Evolutionary conservation across 2,329 filamentous ascomycete genomes (phyloP).

Genomic region (Arthrobotrys conoides): DNA sequence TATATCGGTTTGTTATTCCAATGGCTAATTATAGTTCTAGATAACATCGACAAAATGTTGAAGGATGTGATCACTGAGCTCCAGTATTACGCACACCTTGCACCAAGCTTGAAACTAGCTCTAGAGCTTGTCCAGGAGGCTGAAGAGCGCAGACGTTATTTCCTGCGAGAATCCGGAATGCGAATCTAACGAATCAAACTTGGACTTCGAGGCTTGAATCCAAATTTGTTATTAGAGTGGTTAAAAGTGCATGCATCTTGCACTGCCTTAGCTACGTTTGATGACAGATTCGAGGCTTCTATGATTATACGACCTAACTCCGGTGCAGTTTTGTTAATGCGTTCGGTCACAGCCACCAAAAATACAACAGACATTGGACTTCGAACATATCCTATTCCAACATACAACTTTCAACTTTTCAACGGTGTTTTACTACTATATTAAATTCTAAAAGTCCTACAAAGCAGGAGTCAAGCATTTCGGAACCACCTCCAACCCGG

Average conservation of each 20-base stretch:
- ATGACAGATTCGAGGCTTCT: not conserved
- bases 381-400: not conserved
- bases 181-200: conserved; percentile 20
- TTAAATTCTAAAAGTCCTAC: conserved; percentile 35
- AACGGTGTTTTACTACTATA: conserved; percentile 47
- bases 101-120: conserved; percentile 81
- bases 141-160: conserved; percentile 78
- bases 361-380: not conserved
- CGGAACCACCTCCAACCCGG: not conserved
- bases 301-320: conserved; percentile 2
- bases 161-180: conserved; percentile 69
- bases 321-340: conserved; percentile 6
- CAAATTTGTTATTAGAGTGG: not conserved
- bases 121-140: conserved; percentile 86
- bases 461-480: conserved; percentile 35
- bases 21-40: conserved; percentile 68
- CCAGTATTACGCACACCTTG: conserved; percentile 79
- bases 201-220: not conserved
- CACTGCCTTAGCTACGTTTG: conserved; percentile 1
- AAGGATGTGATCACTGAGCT: conserved; percentile 82
- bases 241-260: conserved; percentile 13
- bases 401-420: conserved; percentile 38
- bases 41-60: conserved; percentile 80
- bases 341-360: conserved; percentile 19
- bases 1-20: conserved; percentile 61